Evolutionary conservation across 1,284 basidiomycete genomes (phyloP).

Genomic region (Naganishia cerealis): DNA sequence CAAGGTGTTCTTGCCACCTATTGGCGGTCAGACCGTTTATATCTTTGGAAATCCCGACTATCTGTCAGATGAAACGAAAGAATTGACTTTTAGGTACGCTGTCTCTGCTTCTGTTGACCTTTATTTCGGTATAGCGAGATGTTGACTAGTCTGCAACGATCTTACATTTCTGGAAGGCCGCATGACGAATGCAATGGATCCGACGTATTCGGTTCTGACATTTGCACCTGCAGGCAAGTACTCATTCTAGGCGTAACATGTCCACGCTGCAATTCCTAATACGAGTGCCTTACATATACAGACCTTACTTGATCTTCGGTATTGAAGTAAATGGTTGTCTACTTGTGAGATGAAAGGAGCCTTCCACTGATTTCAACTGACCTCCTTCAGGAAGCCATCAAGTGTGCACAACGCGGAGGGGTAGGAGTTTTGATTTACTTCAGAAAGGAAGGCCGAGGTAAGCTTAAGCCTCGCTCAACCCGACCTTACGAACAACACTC

Average conservation of each 20-base stretch:
- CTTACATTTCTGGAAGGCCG: constrained; percentile 53
- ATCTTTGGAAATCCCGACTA: constrained; percentile 84
- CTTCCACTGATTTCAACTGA: not conserved
- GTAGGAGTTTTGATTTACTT: constrained; percentile 93
- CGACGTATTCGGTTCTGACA: constrained; percentile 70
- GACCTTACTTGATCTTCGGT: constrained; percentile 87
- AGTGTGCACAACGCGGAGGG: constrained; percentile 79
- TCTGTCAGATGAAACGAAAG: constrained; percentile 74
- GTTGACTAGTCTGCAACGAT: constrained; percentile 2
- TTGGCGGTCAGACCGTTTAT: constrained; percentile 87
- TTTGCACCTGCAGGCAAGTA: constrained; percentile 73
- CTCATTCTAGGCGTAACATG: not conserved
- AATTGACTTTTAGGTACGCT: constrained; percentile 72
- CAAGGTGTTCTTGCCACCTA: constrained; percentile 92
- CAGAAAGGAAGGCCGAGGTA: constrained; percentile 68
- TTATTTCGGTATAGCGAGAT: not conserved
- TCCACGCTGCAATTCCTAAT: not conserved
- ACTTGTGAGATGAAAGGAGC: not conserved
- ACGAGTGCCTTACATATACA: constrained; percentile 47
- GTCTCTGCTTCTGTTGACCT: too few species aligned
- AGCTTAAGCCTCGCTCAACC: not conserved
- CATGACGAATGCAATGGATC: constrained; percentile 81
- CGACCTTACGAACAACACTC: not conserved
- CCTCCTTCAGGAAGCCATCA: constrained; percentile 69
- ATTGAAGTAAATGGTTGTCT: constrained; percentile 60